Evolutionary conservation across 2,329 filamentous ascomycete genomes (phyloP).

Genomic region (Diplodia sapinea): DNA sequence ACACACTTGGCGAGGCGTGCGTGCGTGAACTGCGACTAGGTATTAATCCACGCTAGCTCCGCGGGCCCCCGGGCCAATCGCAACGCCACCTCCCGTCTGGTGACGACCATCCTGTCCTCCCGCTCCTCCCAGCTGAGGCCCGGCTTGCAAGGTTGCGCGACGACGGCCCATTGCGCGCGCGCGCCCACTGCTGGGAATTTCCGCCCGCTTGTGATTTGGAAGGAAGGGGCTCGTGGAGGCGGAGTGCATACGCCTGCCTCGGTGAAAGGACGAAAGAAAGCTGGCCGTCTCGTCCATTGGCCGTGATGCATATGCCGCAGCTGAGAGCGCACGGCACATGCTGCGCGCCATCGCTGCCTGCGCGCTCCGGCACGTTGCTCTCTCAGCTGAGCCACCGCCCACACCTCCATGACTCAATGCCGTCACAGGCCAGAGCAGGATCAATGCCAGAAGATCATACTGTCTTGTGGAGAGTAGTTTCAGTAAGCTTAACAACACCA

Average conservation of each 20-base stretch:
- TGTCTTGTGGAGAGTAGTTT: constrained; percentile 3
- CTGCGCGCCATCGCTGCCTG: constrained; percentile 20
- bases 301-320: not conserved
- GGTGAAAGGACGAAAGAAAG: not conserved
- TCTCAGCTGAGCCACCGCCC: constrained; percentile 23
- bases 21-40: not conserved
- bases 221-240: not conserved
- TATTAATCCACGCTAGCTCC: constrained; percentile 1
- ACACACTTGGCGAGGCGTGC: no score
- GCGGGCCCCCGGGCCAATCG: not conserved
- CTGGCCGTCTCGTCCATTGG: no score
- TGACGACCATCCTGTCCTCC: not conserved
- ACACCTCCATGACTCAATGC: constrained; percentile 17
- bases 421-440: no score
- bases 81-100: not conserved
- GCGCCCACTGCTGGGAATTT: not conserved
- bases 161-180: no score
- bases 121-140: not conserved
- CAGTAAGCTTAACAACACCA: constrained; percentile 3
- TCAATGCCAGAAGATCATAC: not conserved
- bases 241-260: not conserved
- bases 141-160: not conserved
- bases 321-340: constrained; percentile 2
- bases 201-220: not conserved
- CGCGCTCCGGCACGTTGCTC: not conserved